phyloP scores from a whole-genome alignment of 2,329 filamentous ascomycete genomes.

The Clonostachys rhizophaga region DNA sequence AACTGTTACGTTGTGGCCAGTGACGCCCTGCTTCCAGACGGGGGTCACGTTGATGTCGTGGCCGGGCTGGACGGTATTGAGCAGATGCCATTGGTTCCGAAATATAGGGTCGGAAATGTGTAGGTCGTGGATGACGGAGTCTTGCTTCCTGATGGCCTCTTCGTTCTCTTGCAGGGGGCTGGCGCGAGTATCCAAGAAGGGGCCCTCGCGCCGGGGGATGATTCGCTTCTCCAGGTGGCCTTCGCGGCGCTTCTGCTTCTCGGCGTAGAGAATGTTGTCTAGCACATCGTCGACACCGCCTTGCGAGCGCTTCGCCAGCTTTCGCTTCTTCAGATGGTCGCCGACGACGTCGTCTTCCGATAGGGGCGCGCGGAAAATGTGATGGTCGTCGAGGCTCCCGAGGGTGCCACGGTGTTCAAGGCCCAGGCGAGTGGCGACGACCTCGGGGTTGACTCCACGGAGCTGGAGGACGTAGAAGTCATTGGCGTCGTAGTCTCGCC shows the following conservation, averaged over 20 bases:
- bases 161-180: constrained; percentile 8
- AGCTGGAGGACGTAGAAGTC: constrained; percentile 95
- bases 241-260: constrained; percentile 61
- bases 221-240: constrained; percentile 46
- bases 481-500: constrained; percentile 69
- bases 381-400: constrained; percentile 72
- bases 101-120: constrained; percentile 88
- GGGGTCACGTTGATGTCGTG: constrained; percentile 97
- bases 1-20: constrained; percentile 81
- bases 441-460: constrained; percentile 56
- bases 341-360: constrained; percentile 55
- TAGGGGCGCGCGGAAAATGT: constrained; percentile 76
- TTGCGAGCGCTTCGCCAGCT: constrained; percentile 57
- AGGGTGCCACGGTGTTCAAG: constrained; percentile 77
- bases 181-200: not conserved
- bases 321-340: constrained; percentile 44
- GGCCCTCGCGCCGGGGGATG: constrained; percentile 28
- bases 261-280: constrained; percentile 70
- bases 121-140: constrained; percentile 59
- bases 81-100: constrained; percentile 90
- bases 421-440: constrained; percentile 69
- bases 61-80: constrained; percentile 74
- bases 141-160: constrained; percentile 51
- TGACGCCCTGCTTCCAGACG: constrained; percentile 86
- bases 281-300: constrained; percentile 52